Evolutionary conservation across 208 protist species (phyloP).

Genomic region (Leishmania martiniquensis): DNA sequence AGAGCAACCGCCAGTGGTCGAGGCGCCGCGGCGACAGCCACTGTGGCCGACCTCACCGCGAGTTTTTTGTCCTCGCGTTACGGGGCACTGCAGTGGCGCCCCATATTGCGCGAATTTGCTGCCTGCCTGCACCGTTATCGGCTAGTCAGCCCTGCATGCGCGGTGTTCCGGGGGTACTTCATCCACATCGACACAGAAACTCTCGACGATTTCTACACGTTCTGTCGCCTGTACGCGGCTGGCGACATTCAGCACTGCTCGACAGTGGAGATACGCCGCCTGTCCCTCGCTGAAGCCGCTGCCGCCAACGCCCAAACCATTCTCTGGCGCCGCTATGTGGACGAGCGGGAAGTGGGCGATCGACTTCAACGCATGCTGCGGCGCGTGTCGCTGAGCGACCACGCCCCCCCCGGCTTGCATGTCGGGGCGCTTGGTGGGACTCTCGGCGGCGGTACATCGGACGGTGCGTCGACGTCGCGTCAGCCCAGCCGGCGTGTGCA

Average conservation of each 20-base stretch:
- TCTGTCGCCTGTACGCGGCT: conserved; percentile 33
- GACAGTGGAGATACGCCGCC: conserved; percentile 25
- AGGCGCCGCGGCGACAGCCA: background rate
- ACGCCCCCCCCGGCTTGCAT: conserved; percentile 18
- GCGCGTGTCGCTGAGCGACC: conserved; percentile 28
- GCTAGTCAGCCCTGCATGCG: conserved; percentile 38
- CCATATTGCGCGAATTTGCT: conserved; percentile 42
- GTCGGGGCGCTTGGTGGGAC: conserved; percentile 6
- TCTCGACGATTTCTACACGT: conserved; percentile 37
- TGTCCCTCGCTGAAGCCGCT: background rate
- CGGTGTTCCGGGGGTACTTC: conserved; percentile 51
- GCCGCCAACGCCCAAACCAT: conserved; percentile 23
- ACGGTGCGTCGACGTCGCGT: background rate
- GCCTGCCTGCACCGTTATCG: conserved; percentile 43
- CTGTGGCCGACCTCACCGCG: conserved; percentile 44
- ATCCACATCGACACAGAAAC: conserved; percentile 34
- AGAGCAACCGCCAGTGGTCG: background rate
- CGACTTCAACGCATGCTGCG: conserved; percentile 32
- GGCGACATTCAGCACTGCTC: conserved; percentile 31
- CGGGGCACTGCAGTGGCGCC: conserved; percentile 47
- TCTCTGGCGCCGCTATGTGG: conserved; percentile 47
- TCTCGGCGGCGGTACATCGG: background rate
- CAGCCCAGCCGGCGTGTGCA: background rate
- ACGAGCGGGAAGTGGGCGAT: conserved; percentile 36
- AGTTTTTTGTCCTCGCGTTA: conserved; percentile 35